These are phyloP conservation scores for Tylopilus orsonianus DNA, from an alignment of 1,284 basidiomycete species.

Conservation along the genomic window DNA sequence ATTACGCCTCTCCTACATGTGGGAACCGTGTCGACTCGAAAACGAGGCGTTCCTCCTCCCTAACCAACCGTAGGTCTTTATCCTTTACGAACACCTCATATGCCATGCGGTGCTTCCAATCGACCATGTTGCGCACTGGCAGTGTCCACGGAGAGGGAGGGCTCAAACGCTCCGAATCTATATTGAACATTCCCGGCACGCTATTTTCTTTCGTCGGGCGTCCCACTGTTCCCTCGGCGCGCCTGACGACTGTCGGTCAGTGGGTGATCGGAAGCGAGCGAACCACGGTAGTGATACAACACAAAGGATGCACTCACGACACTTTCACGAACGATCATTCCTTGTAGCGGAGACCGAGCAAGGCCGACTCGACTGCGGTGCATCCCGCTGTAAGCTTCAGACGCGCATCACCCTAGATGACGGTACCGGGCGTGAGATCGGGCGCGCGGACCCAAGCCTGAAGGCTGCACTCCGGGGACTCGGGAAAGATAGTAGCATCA, in stretches of 20 bases:
- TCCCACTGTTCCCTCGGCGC: neutral
- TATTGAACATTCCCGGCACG: neutral
- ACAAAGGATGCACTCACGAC: neutral
- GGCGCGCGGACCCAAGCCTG: constrained; percentile 19
- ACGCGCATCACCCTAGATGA: constrained; percentile 13
- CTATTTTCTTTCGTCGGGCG: neutral
- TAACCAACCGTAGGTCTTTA: constrained; percentile 6
- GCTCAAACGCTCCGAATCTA: neutral
- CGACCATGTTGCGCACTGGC: neutral
- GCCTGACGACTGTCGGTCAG: constrained; percentile 3
- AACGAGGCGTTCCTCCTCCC: constrained; percentile 18
- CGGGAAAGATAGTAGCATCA: no score
- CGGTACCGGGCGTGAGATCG: constrained; percentile 6
- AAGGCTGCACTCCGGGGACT: neutral
- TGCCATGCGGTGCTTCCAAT: neutral
- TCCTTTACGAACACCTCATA: constrained; percentile 2
- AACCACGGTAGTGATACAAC: neutral
- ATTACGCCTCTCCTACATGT: neutral
- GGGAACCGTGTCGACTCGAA: constrained; percentile 12
- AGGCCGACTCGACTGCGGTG: neutral
- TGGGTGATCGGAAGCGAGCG: neutral
- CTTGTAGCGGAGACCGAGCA: constrained; percentile 16
- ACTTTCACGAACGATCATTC: constrained; percentile 12
- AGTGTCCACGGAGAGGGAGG: constrained; percentile 2
- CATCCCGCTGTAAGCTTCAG: constrained; percentile 8